A percentile compares a stretch with the other conserved stretches of the same genome.
Evolutionary conservation across 1,139 yeast genomes (phyloP).

Genomic region (Pichia sp.): DNA sequence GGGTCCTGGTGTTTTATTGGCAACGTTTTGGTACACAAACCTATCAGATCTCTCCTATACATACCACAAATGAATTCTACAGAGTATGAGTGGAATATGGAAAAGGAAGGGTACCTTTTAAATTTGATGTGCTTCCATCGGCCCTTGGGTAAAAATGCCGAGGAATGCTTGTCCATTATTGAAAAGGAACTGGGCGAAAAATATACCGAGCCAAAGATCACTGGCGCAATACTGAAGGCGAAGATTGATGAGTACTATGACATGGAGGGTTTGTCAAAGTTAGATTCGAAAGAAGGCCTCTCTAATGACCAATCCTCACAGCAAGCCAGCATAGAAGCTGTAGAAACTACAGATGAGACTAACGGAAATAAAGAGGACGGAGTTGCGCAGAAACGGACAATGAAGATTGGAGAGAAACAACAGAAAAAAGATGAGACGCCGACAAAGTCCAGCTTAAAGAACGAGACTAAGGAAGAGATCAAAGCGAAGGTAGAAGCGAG

Average conservation of each 20-base stretch:
- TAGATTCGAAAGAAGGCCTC: conserved; percentile 24
- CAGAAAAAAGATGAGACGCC: no score
- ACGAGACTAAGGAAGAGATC: conserved; percentile 9
- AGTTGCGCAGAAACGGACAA: no score
- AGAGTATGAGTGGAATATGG: conserved; percentile 17
- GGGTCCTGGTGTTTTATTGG: no score
- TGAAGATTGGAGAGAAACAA: conserved; percentile 10
- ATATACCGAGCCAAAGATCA: conserved; percentile 18
- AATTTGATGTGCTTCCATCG: conserved; percentile 27
- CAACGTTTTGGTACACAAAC: no score
- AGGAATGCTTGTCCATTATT: conserved; percentile 17
- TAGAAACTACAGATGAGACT: not conserved
- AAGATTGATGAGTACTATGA: conserved; percentile 29
- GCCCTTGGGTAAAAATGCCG: conserved; percentile 26
- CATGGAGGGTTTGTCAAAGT: conserved; percentile 25
- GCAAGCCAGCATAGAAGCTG: not conserved
- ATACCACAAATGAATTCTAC: not conserved
- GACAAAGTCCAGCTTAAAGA: no score
- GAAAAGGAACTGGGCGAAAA: conserved; percentile 35
- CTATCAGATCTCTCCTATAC: no score
- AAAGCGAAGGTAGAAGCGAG: not conserved
- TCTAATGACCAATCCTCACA: not conserved
- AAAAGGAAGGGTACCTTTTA: conserved; percentile 23
- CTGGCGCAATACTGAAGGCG: conserved; percentile 19
- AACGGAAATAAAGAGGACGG: no score